phyloP scores from a whole-genome alignment of 2,329 filamentous ascomycete species.

The Amylocarpus encephaloides region DNA sequence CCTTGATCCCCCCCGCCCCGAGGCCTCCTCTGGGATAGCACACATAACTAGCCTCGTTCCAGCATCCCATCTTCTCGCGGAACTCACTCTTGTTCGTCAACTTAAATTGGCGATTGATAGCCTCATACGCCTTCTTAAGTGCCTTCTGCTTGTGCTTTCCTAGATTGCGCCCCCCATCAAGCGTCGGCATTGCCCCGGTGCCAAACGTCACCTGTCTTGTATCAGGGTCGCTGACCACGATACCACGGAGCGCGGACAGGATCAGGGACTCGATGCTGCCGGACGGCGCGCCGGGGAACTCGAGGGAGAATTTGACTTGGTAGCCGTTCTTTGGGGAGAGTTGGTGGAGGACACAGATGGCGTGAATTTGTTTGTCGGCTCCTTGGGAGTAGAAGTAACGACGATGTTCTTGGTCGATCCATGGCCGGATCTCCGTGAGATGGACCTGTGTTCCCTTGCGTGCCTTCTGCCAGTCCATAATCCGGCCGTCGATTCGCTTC shows the following conservation, averaged over 20 bases:
- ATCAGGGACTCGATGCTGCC: slow-evolving; percentile 83
- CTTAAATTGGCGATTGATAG: slow-evolving; percentile 73
- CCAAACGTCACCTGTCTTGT: slow-evolving; percentile 75
- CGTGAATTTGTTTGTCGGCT: slow-evolving; percentile 62
- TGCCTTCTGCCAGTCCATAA: slow-evolving; percentile 71
- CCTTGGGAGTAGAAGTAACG: slow-evolving; percentile 80
- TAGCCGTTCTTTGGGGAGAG: slow-evolving; percentile 76
- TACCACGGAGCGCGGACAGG: slow-evolving; percentile 54
- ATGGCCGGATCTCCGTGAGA: slow-evolving; percentile 81
- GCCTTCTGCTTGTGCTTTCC: slow-evolving; percentile 75
- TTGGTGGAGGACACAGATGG: slow-evolving; percentile 77
- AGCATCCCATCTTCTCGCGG: slow-evolving; percentile 80
- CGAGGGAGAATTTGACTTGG: slow-evolving; percentile 94
- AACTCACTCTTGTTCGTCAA: slow-evolving; percentile 83
- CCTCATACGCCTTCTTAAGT: slow-evolving; percentile 74
- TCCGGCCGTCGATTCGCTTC: slow-evolving; percentile 62
- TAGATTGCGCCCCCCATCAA: slow-evolving; percentile 76
- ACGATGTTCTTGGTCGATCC: slow-evolving; percentile 76
- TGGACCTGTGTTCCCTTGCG: slow-evolving; percentile 86
- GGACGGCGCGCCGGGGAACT: slow-evolving; percentile 81
- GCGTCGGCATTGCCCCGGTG: slow-evolving; percentile 66
- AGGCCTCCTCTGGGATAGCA: slow-evolving; percentile 84
- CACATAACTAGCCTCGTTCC: slow-evolving; percentile 80
- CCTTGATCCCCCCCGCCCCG: slow-evolving; percentile 72
- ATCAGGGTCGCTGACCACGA: slow-evolving; percentile 49